Base-by-base conservation (phyloP, 371 early-diverging fungal genomes). In the Mucor lusitanicus region DNA sequence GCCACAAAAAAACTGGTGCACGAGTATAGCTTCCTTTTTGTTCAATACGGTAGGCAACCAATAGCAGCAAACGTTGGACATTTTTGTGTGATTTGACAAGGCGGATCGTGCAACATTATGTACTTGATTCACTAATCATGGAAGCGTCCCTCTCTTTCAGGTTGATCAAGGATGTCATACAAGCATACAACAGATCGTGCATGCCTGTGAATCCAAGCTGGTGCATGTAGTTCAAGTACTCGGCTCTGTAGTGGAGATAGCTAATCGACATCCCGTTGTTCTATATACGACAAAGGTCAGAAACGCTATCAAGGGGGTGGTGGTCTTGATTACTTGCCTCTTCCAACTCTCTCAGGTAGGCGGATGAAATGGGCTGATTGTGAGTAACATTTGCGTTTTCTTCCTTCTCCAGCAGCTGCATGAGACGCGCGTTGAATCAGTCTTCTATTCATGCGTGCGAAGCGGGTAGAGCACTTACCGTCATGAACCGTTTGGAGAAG, bases 221-320 rank as follows among this genome's bases (percentile, higher is more conserved):
- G 5, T 71, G 64, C 3, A 88, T 69, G 57, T 82, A 63, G 40
- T 83, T 81, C 28, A 88, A 72, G 55, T 81, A 84, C 53, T 76
- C 71, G 13, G 84, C 72, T 8, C 87, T 74, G 61, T 80, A 88
- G 9, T 85, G 85, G 9, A 67, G 73, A 69, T 76, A 85, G 6
- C 72, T 54, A 4, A 85, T 64, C 6, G 70, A 30, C 21, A 81
- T 40, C 2, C 83, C 85, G n/a, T 80, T 80, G 13, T 69, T 13
- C 40, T 53, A 39, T n/a, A 6, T 2, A 39, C 27, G 12, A 19
- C 17, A 56, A 61, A 25, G 15, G 13, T 48, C 21, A 46, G 48
- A 46, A 0, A 46, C 7, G 33, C 30, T 33, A 46, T 21, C 6
- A 46, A 46, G 21, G 21, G 21, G 21, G 21, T 1, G 33, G 7